Evolutionary conservation across 1,284 basidiomycete genomes (phyloP).

Genomic region (Phaffia rhodozyma): DNA sequence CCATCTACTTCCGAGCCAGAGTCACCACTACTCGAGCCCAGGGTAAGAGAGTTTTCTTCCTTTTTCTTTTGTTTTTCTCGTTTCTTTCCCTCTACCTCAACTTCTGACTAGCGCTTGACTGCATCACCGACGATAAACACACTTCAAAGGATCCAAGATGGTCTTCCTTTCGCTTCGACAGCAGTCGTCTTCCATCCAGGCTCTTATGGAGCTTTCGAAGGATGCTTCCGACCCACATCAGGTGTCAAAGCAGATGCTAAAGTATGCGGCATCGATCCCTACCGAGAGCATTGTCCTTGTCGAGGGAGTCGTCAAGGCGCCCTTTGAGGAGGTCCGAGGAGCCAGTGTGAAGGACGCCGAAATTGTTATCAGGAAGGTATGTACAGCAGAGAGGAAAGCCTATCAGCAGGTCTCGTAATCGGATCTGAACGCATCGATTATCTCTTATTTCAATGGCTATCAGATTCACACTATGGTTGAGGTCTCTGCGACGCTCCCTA

Average conservation of each 20-base stretch:
- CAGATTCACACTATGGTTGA: constrained; percentile 79
- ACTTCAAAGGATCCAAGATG: constrained; percentile 57
- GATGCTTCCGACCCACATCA: constrained; percentile 50
- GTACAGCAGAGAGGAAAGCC: constrained; percentile 18
- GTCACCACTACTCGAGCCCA: constrained; percentile 85
- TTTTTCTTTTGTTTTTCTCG: not conserved
- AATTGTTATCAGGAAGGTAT: constrained; percentile 68
- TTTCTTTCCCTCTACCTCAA: not conserved
- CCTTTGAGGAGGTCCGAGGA: constrained; percentile 81
- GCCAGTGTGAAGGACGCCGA: constrained; percentile 81
- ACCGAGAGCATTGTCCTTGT: constrained; percentile 88
- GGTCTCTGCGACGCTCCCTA: constrained; percentile 56
- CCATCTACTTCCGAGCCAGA: constrained; percentile 74
- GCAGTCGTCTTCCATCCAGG: constrained; percentile 79
- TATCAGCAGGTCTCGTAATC: not conserved
- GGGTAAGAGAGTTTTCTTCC: constrained; percentile 40
- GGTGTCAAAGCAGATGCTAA: constrained; percentile 95
- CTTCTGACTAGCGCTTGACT: not conserved
- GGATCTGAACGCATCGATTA: not conserved
- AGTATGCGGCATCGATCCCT: constrained; percentile 69
- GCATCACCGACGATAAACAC: not conserved
- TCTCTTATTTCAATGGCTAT: not conserved
- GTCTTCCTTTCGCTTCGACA: constrained; percentile 89
- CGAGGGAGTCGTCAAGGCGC: constrained; percentile 65
- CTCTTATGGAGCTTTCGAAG: constrained; percentile 52